These are phyloP conservation scores for Microstroma glucosiphilum DNA, from an alignment of 1,284 basidiomycete genomes.

Conservation along the genomic window DNA sequence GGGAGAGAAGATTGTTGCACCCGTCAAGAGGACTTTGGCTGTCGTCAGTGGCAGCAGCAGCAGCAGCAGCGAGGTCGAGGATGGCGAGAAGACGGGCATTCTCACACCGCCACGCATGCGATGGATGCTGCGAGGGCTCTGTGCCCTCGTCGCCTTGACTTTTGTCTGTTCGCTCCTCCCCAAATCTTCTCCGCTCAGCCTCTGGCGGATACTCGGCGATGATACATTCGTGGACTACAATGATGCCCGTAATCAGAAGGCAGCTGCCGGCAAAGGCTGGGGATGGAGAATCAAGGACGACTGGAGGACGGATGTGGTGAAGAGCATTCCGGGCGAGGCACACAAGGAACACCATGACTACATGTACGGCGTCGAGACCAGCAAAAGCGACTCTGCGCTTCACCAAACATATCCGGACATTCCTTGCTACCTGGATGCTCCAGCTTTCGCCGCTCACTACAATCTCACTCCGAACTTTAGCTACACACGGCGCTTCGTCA, in stretches of 20 bases:
- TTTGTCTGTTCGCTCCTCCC: background rate
- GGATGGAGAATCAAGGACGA: slow-evolving; percentile 2
- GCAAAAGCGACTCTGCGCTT: background rate
- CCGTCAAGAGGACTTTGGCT: too few relatives aligned
- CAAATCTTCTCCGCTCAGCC: background rate
- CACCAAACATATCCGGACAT: background rate
- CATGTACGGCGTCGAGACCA: background rate
- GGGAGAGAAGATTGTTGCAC: too few relatives aligned
- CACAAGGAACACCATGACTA: background rate
- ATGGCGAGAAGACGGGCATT: background rate
- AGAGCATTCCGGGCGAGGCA: background rate
- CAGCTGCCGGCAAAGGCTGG: slow-evolving; percentile 7
- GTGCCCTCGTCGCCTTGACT: background rate
- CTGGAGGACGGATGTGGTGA: background rate
- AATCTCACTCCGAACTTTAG: background rate
- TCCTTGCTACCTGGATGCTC: background rate
- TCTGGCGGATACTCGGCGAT: background rate
- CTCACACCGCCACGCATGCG: background rate
- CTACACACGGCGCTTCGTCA: background rate
- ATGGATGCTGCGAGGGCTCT: background rate
- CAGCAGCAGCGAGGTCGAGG: too few relatives aligned
- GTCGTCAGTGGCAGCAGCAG: too few relatives aligned
- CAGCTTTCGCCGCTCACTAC: background rate
- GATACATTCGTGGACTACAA: background rate
- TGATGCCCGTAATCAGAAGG: background rate